Evolutionary conservation across 164 flowering plant species (phyloP).

Genomic region (Macadamia tetraphylla): DNA sequence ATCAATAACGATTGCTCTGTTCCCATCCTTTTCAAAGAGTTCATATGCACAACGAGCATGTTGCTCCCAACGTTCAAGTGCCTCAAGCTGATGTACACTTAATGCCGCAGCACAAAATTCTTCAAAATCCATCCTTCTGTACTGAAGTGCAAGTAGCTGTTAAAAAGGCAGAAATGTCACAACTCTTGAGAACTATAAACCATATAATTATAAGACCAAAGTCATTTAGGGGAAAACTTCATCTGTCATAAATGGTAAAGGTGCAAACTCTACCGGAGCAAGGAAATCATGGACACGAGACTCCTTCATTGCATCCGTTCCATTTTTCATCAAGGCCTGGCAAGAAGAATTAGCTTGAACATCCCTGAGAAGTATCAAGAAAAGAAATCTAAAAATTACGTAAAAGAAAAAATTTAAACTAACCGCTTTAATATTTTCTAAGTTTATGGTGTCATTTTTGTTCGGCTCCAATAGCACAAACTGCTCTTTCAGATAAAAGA

Average conservation of each 20-base stretch:
- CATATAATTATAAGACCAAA: not conserved
- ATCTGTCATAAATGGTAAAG: not conserved
- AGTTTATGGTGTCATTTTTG: constrained; percentile 52
- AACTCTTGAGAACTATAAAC: not conserved
- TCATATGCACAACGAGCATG: constrained; percentile 89
- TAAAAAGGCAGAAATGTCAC: constrained; percentile 3
- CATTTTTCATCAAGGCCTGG: constrained; percentile 72
- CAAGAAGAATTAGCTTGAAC: constrained; percentile 14
- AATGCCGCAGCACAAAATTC: constrained; percentile 91
- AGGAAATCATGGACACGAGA: constrained; percentile 75
- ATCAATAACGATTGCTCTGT: constrained; percentile 80
- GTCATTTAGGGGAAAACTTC: not conserved
- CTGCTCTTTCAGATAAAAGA: constrained; percentile 71
- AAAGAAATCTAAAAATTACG: not conserved
- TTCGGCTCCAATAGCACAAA: constrained; percentile 66
- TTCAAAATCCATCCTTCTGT: constrained; percentile 89
- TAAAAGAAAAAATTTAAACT: constrained; percentile 11
- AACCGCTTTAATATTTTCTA: constrained; percentile 65
- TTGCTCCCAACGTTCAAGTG: constrained; percentile 86
- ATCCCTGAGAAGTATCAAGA: not conserved
- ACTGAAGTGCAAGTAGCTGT: constrained; percentile 81
- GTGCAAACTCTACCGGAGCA: constrained; percentile 38
- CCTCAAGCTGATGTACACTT: constrained; percentile 88
- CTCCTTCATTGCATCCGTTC: constrained; percentile 95
- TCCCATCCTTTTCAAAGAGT: constrained; percentile 83